Evolutionary conservation across 306 rosid species (phyloP), one percentile per base, ranked within the genome.

Genomic region (Pueraria montana): DNA sequence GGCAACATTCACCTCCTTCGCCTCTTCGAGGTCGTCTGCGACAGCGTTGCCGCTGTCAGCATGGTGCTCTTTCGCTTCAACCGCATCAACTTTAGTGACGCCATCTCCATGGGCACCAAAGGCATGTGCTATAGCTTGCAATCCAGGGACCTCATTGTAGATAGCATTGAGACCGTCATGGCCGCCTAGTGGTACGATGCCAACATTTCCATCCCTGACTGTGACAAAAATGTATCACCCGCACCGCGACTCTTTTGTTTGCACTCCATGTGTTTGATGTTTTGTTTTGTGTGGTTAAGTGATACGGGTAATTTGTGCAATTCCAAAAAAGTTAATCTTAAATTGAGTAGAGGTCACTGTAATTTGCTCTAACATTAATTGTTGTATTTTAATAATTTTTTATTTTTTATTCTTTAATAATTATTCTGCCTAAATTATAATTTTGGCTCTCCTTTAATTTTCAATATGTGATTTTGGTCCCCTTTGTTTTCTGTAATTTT

Each of bases 141-240:
- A 83, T 95, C 98, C 0, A 87, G 98, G 77, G 98, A 95, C 81
- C 90, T 95, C 79, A 95, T 94, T 84, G 98, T 97, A 6, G 97
- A 95, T 77, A 93, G 98, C 55, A 93, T 93, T 45, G 98, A 95
- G 76, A 95, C 97, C 42, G 98, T 95, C 8, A 95, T 95, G 98
- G 88, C 93, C 32, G 98, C 98, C 13, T 97, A 93, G 87, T 95
- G 97, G 98, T 93, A 95, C 72, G 98, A 95, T 74, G 97, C 85
- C 0, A 95, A 95, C 32, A 93, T 95, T 80, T 95, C 98, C 65
- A 95, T 95, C 69, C 98, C 97, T 74, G 97, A 97, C 12, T 95
- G 97, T 78, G 97, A 95, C 84, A 95, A 95, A 84, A 95, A 95
- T 84, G 97, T 95, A 79, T 85, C 89, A 30, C 26, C 63, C 23